phyloP scores from a whole-genome alignment of 2,329 filamentous ascomycete genomes.

The Hymenotorrendiella dingleyae region DNA sequence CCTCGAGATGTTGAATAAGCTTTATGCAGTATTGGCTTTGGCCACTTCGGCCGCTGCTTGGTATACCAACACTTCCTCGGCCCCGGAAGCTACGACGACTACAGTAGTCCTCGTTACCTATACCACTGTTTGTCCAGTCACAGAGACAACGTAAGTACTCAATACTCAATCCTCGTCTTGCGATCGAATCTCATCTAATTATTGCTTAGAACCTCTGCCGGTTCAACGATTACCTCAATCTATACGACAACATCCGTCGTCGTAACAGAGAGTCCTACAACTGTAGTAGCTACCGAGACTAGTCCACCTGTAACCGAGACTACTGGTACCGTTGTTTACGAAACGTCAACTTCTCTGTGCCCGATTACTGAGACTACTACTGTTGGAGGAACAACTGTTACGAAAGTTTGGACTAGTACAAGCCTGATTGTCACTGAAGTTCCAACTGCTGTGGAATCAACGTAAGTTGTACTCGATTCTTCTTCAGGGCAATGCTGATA shows the following conservation, averaged over 20 bases:
- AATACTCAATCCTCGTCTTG: not conserved
- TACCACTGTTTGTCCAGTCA: conserved; percentile 34
- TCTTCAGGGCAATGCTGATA: too few relatives aligned
- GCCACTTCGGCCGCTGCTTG: conserved; percentile 19
- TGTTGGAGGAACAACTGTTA: conserved; percentile 1
- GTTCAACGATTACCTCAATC: conserved; percentile 35
- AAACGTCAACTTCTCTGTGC: conserved; percentile 1
- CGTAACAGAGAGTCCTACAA: not conserved
- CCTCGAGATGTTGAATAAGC: conserved; percentile 25
- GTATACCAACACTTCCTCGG: conserved; percentile 12
- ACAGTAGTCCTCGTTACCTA: conserved; percentile 20
- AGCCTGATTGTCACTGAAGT: conserved; percentile 9
- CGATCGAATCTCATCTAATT: conserved; percentile 5
- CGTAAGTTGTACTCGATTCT: conserved; percentile 1
- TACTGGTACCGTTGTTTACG: not conserved
- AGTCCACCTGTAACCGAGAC: not conserved
- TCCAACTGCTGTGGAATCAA: conserved; percentile 10
- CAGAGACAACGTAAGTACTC: conserved; percentile 23
- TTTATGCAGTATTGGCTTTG: conserved; percentile 23
- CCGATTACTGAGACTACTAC: conserved; percentile 1
- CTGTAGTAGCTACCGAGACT: not conserved
- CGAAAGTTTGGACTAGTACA: conserved; percentile 2
- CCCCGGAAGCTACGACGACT: conserved; percentile 11
- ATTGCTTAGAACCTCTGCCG: conserved; percentile 27
- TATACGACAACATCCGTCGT: conserved; percentile 35